Evolutionary conservation across 2,329 filamentous ascomycete genomes (phyloP).

Genomic region (Colletotrichum tropicale): DNA sequence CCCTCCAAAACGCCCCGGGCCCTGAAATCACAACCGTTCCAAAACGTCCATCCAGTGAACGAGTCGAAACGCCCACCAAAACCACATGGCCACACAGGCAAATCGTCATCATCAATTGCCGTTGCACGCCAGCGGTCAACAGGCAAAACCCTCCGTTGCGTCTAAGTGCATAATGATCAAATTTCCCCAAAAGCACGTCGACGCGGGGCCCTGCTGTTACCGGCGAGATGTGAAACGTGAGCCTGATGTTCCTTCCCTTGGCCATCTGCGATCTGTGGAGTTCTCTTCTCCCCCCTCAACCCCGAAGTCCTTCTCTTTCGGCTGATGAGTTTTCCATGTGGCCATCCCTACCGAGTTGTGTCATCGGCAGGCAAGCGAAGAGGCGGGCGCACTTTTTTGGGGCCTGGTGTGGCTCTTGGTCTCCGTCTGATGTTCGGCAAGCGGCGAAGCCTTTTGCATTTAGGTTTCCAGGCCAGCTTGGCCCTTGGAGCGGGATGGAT

Average conservation of each 20-base stretch:
- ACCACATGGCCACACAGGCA: not conserved
- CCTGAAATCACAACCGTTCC: not conserved
- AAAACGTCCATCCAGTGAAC: not conserved
- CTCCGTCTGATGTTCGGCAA: slow-evolving; percentile 15
- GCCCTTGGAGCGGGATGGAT: not conserved
- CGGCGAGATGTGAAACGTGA: slow-evolving; percentile 5
- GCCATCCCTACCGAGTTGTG: not conserved
- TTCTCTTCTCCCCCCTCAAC: not conserved
- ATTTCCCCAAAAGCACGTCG: not conserved
- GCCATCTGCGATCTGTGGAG: not conserved
- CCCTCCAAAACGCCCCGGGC: not conserved
- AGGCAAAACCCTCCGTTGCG: not conserved
- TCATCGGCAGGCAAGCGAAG: not conserved
- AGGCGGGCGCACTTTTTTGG: not conserved
- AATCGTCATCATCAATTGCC: not conserved
- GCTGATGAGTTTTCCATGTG: not conserved
- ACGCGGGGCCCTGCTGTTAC: not conserved
- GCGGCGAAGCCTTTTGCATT: not conserved
- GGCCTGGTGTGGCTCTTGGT: not conserved
- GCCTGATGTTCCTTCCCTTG: not conserved
- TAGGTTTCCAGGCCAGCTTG: not conserved
- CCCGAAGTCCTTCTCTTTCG: not conserved
- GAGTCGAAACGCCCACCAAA: not conserved
- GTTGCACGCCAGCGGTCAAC: not conserved
- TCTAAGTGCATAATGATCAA: not conserved